Evolutionary conservation across 257 asterid species (phyloP), one percentile per base, ranked within the genome.

Genomic region (Asclepias syriaca): DNA sequence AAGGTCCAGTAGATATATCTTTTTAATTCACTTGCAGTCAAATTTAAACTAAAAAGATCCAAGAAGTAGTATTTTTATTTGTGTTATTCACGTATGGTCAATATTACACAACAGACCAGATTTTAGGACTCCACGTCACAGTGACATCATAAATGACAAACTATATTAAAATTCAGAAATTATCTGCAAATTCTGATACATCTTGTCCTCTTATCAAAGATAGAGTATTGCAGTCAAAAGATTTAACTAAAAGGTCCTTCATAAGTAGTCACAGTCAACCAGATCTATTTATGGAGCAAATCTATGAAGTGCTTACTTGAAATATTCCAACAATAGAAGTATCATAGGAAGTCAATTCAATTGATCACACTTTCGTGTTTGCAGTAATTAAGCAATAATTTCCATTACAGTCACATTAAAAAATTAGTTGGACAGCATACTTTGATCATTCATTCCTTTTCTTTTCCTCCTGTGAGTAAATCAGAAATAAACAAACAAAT

Each of bases 401-500:
- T 18, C 27, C 66, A 61, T 15, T 63, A 63, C 68, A 32, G 67
- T 21, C 0, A 24, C 8, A 24, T 16, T 2, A 8, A 63, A 63
- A 18, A 16, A 63, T 37, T 63, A 32, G n/a, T 19, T 37, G 39
- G 29, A 37, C 7, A 37, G 68, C 29, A 18, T 7, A 19, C 4
- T 64, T 16, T 64, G 43, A 64, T 64, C 21, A 64, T 64, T 10
- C 15, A 1, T 49, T 49, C 51, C 6, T 39, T 7, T 24, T 8
- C n/a, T 50, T 63, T 6, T 24, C 34, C 49, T 2, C 39, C 15
- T 21, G 71, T 32, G 57, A 64, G 50, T 12, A 70, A 16, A 56
- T 55, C 16, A 48, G 58, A 67, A 68, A 68, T 27, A 59, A 59
- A 27, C 65, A 59, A 29, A 64, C 12, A 64, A 39, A 14, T 64